Evolutionary conservation across 2,329 filamentous ascomycete species (phyloP), one percentile per base, ranked within the genome.

Genomic region (Spiromastix sp.): DNA sequence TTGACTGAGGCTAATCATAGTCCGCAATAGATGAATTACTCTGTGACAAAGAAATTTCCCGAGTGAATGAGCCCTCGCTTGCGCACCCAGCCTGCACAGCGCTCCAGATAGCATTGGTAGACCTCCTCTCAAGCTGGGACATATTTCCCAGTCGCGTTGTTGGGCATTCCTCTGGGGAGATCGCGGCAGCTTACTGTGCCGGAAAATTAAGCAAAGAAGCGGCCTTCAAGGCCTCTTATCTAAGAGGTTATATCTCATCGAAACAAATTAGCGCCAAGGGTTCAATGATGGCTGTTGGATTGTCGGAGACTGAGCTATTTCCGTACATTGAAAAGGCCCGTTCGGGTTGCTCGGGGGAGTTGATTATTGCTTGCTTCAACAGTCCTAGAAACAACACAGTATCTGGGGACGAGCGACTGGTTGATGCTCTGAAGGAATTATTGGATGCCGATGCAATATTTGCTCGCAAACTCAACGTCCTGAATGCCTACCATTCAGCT

Each of bases 401-500:
- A 1, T 52, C 57, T 4, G 58, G 59, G 1, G 50, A 56, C 15
- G 27, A 39, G 3, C 24, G 18, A 2, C 30, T 42, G 2, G 39
- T 58, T 17, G 34, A 48, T 5, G 34, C 40, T n/a, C 18, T 52
- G 1, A 30, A 44, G 10, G 7, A 31, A 4, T 10, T 30, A 5
- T 31, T 57, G 3, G 38, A 49, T 3, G 29, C 38, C 5, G 34
- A 46, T 5, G 34, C 34, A 1, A 35, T 49, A 2, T 56, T 58
- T 36, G 41, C 42, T 0, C 47, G 50, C 3, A 48, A 43, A 16
- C 43, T 62, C 2, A 44, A 43, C 2, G 47, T 55, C 3, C 38
- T 38, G 2, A 38, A 46, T 3, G 57, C 59, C 4, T 61, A 58
- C 35, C 59, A 62, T 28, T 59, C 56, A 6, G 36, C 28, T n/a